Evolutionary conservation across 148 eudicot species (phyloP).

Genomic region (Arbutus unedo): DNA sequence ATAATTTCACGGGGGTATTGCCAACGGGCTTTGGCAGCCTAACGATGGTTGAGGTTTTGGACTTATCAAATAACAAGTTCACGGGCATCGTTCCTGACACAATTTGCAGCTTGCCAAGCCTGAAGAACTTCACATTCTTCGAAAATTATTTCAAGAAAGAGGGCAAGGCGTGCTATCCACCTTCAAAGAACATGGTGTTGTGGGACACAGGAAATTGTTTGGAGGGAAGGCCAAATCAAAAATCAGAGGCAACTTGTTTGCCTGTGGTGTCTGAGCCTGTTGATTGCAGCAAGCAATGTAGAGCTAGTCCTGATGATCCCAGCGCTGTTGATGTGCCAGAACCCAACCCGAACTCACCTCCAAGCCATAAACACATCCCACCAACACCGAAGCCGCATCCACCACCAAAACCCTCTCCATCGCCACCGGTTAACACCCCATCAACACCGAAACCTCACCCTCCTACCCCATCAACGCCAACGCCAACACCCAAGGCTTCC

Average conservation of each 20-base stretch:
- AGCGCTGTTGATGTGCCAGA: neutral
- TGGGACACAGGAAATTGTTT: conserved; percentile 48
- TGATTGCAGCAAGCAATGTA: conserved; percentile 42
- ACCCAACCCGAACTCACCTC: neutral
- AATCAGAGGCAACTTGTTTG: conserved; percentile 28
- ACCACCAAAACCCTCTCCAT: conserved; percentile 1
- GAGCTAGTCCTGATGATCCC: neutral
- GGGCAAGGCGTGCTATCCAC: conserved; percentile 28
- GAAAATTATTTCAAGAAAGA: conserved; percentile 38
- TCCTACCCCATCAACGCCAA: neutral
- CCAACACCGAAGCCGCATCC: conserved; percentile 14
- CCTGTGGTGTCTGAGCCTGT: conserved; percentile 26
- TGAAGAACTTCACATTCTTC: conserved; percentile 29
- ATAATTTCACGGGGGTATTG: conserved; percentile 39
- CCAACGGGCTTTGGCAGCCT: conserved; percentile 33
- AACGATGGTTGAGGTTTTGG: conserved; percentile 28
- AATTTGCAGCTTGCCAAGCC: conserved; percentile 40
- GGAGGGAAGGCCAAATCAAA: conserved; percentile 33
- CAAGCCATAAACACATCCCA: neutral
- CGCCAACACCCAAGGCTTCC: neutral
- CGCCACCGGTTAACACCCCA: conserved; percentile 20
- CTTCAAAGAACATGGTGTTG: conserved; percentile 5
- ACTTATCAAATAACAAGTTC: conserved; percentile 36
- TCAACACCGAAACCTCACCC: conserved; percentile 9
- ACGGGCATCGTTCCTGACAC: conserved; percentile 35